Evolutionary conservation across 345 rosid species (phyloP), one percentile per base, ranked within the genome.

Genomic region (Ricinus communis): DNA sequence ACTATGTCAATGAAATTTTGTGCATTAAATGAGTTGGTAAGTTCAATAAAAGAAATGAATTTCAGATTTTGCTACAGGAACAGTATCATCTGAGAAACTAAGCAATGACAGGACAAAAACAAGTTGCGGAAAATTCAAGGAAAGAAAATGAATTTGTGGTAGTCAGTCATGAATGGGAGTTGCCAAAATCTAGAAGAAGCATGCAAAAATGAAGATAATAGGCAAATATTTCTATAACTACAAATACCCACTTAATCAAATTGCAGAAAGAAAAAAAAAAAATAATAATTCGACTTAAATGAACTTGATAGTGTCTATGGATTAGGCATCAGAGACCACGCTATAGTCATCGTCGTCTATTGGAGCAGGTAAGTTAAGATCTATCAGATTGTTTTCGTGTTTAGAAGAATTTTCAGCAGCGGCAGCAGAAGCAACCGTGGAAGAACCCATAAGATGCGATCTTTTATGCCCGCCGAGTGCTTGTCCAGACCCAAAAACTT

Each of bases 391-490:
- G n/a, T n/a, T n/a, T 18, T 66, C 70, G 2, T 47, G 21, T 67
- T 67, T 73, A 12, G 60, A 33, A 5, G 62, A 28, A 36, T 8
- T 66, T 57, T 55, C 70, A 15, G 16, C 40, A 14, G 27, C 31
- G 9, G 33, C 11, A 45, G 12, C 27, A 45, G n/a, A 4, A 66
- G 54, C 53, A 18, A 24, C 25, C 5, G 28, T 27, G 0, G 79
- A 46, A 62, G 72, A 18, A 49, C 59, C 50, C 62, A 53, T 19
- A 3, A 72, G 65, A 64, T 80, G 83, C 1, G 80, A 72, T 53
- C 77, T 69, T 60, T 80, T 80, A 61, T 80, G 83, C 0, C 83
- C 83, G 3, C 83, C 83, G 1, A 80, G 71, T 14, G 83, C 83
- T 54, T 80, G 83, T 2, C 83, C 83, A 11, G 83, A 80, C 28